phyloP scores from a whole-genome alignment of 2,329 filamentous ascomycete genomes.

The Xylaria sp. region DNA sequence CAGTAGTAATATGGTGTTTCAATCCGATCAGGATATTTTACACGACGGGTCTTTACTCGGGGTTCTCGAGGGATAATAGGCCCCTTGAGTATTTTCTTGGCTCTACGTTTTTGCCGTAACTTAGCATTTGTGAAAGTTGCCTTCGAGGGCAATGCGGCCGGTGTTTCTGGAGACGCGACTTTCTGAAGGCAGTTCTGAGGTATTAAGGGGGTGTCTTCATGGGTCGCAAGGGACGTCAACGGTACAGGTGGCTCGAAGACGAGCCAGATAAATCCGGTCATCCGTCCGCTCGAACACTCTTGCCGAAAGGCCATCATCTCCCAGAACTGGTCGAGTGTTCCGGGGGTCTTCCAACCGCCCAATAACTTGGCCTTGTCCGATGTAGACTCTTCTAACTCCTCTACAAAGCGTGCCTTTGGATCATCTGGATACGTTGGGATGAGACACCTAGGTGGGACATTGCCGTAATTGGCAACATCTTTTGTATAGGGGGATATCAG shows the following conservation, averaged over 20 bases:
- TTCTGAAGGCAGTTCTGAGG: conserved; percentile 1
- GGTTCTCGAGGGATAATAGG: conserved; percentile 72
- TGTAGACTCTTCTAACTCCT: conserved; percentile 83
- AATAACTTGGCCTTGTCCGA: conserved; percentile 62
- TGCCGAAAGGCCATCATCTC: conserved; percentile 98
- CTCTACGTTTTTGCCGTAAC: conserved; percentile 53
- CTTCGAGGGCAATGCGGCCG: conserved; percentile 48
- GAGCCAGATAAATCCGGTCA: conserved; percentile 96
- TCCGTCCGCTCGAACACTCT: conserved; percentile 90
- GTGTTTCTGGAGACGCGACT: conserved; percentile 43
- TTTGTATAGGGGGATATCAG: conserved; percentile 70
- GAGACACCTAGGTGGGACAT: conserved; percentile 81
- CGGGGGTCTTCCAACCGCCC: conserved; percentile 85
- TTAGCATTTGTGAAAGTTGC: conserved; percentile 40
- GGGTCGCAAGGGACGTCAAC: conserved; percentile 37
- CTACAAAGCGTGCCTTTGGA: conserved; percentile 88
- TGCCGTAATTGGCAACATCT: conserved; percentile 53
- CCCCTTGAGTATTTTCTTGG: conserved; percentile 63
- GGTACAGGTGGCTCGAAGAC: conserved; percentile 71
- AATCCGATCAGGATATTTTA: conserved; percentile 61
- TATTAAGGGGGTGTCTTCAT: conserved; percentile 35
- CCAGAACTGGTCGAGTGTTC: conserved; percentile 92
- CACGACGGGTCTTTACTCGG: conserved; percentile 68
- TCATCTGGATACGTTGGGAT: conserved; percentile 95
- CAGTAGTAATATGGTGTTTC: conserved; percentile 73